A percentile compares a stretch with the other conserved stretches of the same genome.
Conservation (phyloP, 768 basidiomycete species). For the Leccinum disarticulatum region DNA sequence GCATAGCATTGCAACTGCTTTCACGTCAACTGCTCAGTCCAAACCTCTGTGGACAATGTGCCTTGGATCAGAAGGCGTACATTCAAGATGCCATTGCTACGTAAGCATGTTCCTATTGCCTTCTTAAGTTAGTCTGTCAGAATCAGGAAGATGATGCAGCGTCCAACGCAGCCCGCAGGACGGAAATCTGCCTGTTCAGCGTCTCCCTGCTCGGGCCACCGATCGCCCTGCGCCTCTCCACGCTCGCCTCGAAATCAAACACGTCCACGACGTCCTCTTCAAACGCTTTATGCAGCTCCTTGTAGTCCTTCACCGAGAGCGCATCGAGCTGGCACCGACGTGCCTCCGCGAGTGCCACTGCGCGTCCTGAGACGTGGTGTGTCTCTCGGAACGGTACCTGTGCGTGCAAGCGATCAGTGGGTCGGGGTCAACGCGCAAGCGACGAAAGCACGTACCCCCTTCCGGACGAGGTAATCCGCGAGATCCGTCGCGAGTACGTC, state of each 20-base stretch:
- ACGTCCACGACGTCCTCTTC: slow-evolving; percentile 76
- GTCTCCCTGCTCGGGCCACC: slow-evolving; percentile 88
- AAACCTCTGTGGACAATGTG: too few relatives aligned
- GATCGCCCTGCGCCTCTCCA: slow-evolving; percentile 88
- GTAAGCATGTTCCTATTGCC: too few relatives aligned
- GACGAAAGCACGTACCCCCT: slow-evolving; percentile 68
- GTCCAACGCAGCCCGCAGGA: slow-evolving; percentile 60
- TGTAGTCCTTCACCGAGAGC: slow-evolving; percentile 78
- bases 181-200: slow-evolving; percentile 81
- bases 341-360: slow-evolving; percentile 91
- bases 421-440: background rate
- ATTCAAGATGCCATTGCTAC: too few relatives aligned
- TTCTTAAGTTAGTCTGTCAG: background rate
- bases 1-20: too few relatives aligned
- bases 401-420: background rate
- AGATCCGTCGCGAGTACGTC: slow-evolving; percentile 99
- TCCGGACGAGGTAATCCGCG: slow-evolving; percentile 97
- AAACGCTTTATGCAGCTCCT: slow-evolving; percentile 73
- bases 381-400: slow-evolving; percentile 98
- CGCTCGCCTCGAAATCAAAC: slow-evolving; percentile 94
- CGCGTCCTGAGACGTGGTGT: slow-evolving; percentile 95
- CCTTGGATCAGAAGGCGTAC: too few relatives aligned
- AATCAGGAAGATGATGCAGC: background rate
- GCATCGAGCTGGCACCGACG: slow-evolving; percentile 79
- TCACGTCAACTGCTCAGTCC: too few relatives aligned